These are phyloP conservation scores for Penicillium parvum DNA, from an alignment of 495 filamentous ascomycete genomes.

Conservation along the genomic window DNA sequence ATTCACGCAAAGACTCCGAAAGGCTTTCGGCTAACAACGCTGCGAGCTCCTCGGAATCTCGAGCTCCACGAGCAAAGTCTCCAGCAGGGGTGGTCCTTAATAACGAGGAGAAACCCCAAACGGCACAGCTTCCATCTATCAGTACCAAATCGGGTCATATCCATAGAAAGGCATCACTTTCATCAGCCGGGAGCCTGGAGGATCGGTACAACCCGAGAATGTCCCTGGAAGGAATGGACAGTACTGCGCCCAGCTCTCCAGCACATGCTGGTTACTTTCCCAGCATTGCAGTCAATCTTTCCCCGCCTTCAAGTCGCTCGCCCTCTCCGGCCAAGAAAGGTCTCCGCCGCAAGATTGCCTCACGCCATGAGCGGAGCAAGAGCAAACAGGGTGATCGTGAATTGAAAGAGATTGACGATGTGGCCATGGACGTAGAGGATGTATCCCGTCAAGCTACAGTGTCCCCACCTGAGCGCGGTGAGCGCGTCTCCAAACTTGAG, in stretches of 20 bases:
- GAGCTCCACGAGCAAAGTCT: conserved; percentile 12
- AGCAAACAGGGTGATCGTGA: conserved; percentile 34
- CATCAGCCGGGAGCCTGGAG: conserved; percentile 34
- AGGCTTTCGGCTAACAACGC: conserved; percentile 1
- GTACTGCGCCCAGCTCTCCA: conserved; percentile 46
- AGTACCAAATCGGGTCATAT: conserved; percentile 8
- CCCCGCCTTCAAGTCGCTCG: conserved; percentile 48
- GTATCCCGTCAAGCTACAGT: conserved; percentile 15
- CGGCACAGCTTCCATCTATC: conserved; percentile 3
- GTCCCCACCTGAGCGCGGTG: conserved; percentile 9
- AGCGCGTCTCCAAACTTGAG: conserved; percentile 21
- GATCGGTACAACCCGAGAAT: conserved; percentile 34
- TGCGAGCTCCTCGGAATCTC: conserved; percentile 6
- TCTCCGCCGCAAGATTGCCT: conserved; percentile 40
- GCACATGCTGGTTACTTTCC: conserved; percentile 45
- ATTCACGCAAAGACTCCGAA: conserved; percentile 13
- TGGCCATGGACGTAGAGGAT: conserved; percentile 14
- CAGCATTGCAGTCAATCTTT: conserved; percentile 54
- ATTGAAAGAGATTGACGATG: conserved; percentile 17
- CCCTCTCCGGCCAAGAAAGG: conserved; percentile 48
- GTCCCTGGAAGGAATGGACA: conserved; percentile 46
- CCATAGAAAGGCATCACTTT: conserved; percentile 28
- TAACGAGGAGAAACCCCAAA: conserved; percentile 5
- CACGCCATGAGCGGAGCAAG: conserved; percentile 43
- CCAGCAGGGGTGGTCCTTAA: not conserved